Evolutionary conservation across 1,139 yeast genomes (phyloP).

Genomic region (Arxiozyma bovina): DNA sequence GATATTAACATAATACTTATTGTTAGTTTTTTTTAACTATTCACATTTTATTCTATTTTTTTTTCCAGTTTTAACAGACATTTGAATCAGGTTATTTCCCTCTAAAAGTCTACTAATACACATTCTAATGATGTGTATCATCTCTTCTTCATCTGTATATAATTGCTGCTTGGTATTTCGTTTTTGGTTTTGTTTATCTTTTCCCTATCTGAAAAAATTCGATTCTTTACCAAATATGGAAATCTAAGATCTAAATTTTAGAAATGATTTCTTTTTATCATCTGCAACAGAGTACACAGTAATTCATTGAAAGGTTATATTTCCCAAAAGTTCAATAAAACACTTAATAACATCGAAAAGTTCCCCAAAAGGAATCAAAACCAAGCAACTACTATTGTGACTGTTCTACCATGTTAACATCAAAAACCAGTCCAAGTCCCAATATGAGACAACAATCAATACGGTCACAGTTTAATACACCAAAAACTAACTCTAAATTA

Average conservation of each 20-base stretch:
- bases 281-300: not conserved
- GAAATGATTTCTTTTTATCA: not conserved
- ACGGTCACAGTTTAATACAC: conserved; percentile 6
- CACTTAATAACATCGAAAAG: not conserved
- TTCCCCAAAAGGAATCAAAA: not conserved
- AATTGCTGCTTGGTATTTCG: not conserved
- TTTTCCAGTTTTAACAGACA: no score
- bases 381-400: not conserved
- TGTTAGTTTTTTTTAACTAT: no score
- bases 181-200: not conserved
- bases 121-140: no score
- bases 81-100: no score
- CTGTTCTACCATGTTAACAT: not conserved
- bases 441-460: conserved; percentile 8
- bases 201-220: not conserved
- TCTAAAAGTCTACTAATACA: no score
- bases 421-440: conserved; percentile 7
- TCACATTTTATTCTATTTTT: not conserved
- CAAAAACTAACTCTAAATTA: conserved; percentile 2
- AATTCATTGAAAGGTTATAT: no score
- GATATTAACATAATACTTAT: not conserved
- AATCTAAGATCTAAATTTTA: not conserved
- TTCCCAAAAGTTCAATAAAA: no score
- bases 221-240: not conserved
- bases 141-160: no score